Base-by-base conservation (phyloP, 345 rosid genomes). In the Raphanus sativus region DNA sequence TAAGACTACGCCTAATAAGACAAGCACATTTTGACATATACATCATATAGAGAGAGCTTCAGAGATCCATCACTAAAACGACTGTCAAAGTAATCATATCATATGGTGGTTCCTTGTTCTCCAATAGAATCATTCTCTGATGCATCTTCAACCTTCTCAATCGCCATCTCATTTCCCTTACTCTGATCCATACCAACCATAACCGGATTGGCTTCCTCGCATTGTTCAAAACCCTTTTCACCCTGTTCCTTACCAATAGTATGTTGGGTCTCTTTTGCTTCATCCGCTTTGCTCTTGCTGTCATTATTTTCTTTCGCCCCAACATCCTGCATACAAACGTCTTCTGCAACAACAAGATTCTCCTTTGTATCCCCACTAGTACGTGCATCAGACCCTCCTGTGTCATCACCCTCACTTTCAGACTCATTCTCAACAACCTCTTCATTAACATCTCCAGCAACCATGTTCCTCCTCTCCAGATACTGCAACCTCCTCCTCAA, bases 401-500 rank as follows among this genome's bases (percentile, higher is more conserved):
- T 90, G 16, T 89, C 80, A 68, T 89, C 79, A 75, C 95, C 85
- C 8, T 88, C 97, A 77, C 87, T 85, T 61, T 88, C 96, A 48
- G 87, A 86, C 4, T 78, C 92, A 80, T 86, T 86, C 82, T 86
- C 91, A 9, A 88, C 89, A 48, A 86, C 87, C 65, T 84, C 92
- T 77, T 90, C 92, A 1, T 50, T n/a, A n/a, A 50, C 55, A 50
- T 50, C 55, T n/a, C n/a, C 55, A 50, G 55, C 55, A 32, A 80
- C 81, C 79, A 67, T 78, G 74, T 73, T 86, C 72, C 84, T 87
- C 83, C 94, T 85, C 91, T 91, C 99, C 17, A 92, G 86, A 73
- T 85, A 87, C 83, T 83, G 90, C 84, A 95, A 56, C 87, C 99
- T 89, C 84, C 90, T 89, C 85, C 90, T 92, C 86, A 93, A 71